A percentile compares a stretch with the other conserved stretches of the same genome.
phyloP scores from a whole-genome alignment of 345 rosid species.

The Clausena lansium region DNA sequence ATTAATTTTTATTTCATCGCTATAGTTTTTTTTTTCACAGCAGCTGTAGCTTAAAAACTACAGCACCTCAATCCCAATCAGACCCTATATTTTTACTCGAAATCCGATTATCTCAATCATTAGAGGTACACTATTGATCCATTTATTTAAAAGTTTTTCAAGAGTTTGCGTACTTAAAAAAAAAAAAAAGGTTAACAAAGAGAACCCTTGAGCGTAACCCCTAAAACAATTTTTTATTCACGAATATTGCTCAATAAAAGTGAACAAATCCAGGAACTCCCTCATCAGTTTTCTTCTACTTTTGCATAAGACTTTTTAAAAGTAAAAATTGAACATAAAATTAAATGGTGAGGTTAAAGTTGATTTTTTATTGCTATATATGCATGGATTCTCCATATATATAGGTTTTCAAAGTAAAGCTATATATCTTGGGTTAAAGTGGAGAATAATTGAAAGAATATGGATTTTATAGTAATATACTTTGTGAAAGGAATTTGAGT shows the following conservation, averaged over 20 bases:
- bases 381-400: not conserved
- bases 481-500: not conserved
- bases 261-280: not conserved
- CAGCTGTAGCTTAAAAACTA: no score
- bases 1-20: no score
- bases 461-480: constrained; percentile 28
- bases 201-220: not conserved
- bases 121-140: no score
- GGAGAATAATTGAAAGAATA: constrained; percentile 25
- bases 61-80: no score
- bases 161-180: no score
- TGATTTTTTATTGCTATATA: no score
- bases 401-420: no score
- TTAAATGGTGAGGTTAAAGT: not conserved
- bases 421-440: not conserved
- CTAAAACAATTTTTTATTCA: not conserved
- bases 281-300: not conserved
- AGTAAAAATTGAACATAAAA: no score
- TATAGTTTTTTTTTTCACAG: no score
- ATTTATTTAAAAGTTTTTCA: not conserved
- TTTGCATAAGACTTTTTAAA: not conserved
- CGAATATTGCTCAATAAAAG: not conserved
- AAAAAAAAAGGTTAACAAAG: not conserved
- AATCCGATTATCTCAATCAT: no score
- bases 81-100: no score